Conservation (phyloP, 2,329 filamentous ascomycete genomes). For the Chaetomium olivaceum region DNA sequence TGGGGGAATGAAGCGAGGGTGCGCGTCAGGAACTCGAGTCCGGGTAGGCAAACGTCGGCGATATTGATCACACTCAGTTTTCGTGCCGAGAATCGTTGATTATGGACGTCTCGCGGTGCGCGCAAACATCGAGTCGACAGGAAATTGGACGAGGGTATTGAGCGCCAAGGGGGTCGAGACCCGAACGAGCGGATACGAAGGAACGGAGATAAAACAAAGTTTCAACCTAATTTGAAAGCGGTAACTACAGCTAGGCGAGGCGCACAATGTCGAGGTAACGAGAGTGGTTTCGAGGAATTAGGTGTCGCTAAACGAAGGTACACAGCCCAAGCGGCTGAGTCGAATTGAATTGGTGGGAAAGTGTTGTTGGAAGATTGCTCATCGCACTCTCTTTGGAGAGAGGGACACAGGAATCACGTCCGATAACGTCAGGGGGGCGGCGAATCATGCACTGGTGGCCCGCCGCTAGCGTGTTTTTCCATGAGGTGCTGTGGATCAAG, state of each 20-base stretch:
- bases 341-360: conserved; percentile 18
- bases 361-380: conserved; percentile 17
- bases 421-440: conserved; percentile 29
- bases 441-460: conserved; percentile 24
- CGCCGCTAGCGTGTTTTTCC: conserved; percentile 25
- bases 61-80: background rate
- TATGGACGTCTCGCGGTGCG: conserved; percentile 1
- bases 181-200: conserved; percentile 8
- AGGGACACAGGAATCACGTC: conserved; percentile 1
- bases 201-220: conserved; percentile 5
- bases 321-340: conserved; percentile 31
- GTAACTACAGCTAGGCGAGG: conserved; percentile 14
- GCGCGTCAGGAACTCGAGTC: background rate
- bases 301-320: conserved; percentile 31
- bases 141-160: background rate
- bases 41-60: background rate
- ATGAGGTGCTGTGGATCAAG: conserved; percentile 18
- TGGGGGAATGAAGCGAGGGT: conserved; percentile 14
- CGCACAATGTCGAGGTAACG: conserved; percentile 24
- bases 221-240: conserved; percentile 18
- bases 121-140: conserved; percentile 15
- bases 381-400: conserved; percentile 14
- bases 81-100: background rate
- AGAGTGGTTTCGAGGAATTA: conserved; percentile 24
- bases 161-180: conserved; percentile 8